A percentile compares a stretch with the other conserved stretches of the same genome.
These are phyloP conservation scores for Gossypium davidsonii DNA, from an alignment of 441 rosid species.

Conservation along the genomic window DNA sequence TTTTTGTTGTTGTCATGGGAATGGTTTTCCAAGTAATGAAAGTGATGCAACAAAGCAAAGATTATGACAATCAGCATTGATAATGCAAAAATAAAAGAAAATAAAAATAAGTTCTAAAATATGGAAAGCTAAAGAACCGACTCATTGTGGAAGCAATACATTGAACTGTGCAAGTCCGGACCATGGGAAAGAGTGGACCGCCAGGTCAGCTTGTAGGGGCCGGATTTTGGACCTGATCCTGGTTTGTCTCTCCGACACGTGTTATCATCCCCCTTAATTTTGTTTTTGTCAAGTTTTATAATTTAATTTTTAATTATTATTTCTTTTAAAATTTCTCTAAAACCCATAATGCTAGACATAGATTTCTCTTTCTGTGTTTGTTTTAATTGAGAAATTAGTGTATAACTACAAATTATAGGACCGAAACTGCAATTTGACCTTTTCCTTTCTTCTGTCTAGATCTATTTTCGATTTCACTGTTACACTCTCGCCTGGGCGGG, in stretches of 20 bases:
- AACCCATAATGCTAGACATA: too few species aligned
- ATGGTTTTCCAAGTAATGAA: not conserved
- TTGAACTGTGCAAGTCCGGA: not conserved
- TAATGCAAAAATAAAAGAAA: not conserved
- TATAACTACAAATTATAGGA: too few species aligned
- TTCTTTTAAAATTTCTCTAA: too few species aligned
- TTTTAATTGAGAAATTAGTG: too few species aligned
- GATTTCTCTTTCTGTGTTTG: too few species aligned
- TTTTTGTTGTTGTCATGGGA: not conserved
- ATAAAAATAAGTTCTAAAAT: too few species aligned
- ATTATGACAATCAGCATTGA: not conserved
- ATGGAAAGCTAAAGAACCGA: not conserved
- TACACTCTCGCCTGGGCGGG: not conserved
- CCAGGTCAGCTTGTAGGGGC: not conserved
- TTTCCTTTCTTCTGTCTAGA: not conserved
- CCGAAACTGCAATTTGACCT: too few species aligned
- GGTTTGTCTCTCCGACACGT: slow-evolving; percentile 7
- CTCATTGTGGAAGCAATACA: not conserved
- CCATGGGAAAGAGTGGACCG: slow-evolving; percentile 13
- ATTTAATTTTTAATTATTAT: too few species aligned
- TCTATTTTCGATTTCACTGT: not conserved
- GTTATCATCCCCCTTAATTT: slow-evolving; percentile 3
- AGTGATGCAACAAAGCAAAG: slow-evolving; percentile 16
- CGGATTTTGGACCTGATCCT: not conserved
- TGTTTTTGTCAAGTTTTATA: too few species aligned